These are phyloP conservation scores for Chenopodium berlandieri DNA, from an alignment of 148 eudicot species.

Conservation along the genomic window DNA sequence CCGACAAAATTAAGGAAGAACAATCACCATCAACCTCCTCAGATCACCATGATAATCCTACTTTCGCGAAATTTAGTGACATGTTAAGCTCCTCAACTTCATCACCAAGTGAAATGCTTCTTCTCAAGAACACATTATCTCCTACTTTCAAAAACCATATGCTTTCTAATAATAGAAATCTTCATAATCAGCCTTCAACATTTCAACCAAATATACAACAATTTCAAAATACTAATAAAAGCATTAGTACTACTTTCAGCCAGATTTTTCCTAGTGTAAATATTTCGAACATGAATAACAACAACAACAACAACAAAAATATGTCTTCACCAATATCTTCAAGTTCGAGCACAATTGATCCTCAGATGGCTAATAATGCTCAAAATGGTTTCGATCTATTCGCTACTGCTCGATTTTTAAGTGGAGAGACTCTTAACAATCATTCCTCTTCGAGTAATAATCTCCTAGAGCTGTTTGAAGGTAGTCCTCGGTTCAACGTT, in stretches of 20 bases:
- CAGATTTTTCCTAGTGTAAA: conserved; percentile 64
- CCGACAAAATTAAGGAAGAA: conserved; percentile 30
- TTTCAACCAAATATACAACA: conserved; percentile 23
- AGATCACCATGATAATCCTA: conserved; percentile 17
- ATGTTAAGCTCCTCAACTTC: conserved; percentile 40
- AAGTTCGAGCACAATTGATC: conserved; percentile 32
- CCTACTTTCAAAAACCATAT: conserved; percentile 29
- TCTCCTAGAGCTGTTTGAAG: conserved; percentile 37
- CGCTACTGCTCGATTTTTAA: conserved; percentile 34
- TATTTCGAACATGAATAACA: conserved; percentile 42
- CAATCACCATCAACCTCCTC: conserved; percentile 24
- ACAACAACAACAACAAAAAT: not conserved
- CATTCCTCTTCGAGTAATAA: conserved; percentile 19
- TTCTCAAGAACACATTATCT: conserved; percentile 44
- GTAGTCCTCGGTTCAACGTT: conserved; percentile 36
- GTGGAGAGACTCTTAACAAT: conserved; percentile 28
- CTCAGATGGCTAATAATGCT: conserved; percentile 34
- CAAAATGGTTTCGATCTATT: conserved; percentile 52
- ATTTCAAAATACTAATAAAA: conserved; percentile 17
- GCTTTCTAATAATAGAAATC: conserved; percentile 7
- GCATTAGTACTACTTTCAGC: conserved; percentile 37
- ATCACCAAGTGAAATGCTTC: conserved; percentile 31
- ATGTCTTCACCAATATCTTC: conserved; percentile 22
- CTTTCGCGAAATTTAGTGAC: conserved; percentile 39
- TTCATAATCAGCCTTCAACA: conserved; percentile 8